Conservation (phyloP, 768 basidiomycete species). For the Amanita molliuscula region DNA sequence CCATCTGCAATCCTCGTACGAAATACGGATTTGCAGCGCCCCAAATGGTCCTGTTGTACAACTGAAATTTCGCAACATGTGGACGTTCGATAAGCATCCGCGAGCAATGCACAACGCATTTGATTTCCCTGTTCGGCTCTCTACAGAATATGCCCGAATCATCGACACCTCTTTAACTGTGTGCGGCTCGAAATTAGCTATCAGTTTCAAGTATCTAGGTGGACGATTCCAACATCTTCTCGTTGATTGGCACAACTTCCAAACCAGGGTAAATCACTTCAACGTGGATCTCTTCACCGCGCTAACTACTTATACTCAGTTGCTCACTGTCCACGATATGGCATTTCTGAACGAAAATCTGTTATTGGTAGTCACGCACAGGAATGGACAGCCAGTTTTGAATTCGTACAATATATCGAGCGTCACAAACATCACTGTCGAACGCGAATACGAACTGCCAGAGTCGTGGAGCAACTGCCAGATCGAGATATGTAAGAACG, state of each 20-base stretch:
- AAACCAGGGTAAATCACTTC: constrained; percentile 27
- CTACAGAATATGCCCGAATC: constrained; percentile 18
- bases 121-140: constrained; percentile 28
- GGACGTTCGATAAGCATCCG: constrained; percentile 45
- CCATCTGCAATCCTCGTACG: neutral
- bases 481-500: constrained; percentile 40
- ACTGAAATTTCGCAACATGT: constrained; percentile 45
- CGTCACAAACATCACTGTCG: constrained; percentile 27
- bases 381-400: constrained; percentile 23
- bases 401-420: constrained; percentile 37
- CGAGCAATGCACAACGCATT: constrained; percentile 28
- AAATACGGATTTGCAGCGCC: constrained; percentile 15
- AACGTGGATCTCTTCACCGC: neutral
- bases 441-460: constrained; percentile 49
- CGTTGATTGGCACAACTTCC: constrained; percentile 39
- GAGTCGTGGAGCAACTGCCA: constrained; percentile 36
- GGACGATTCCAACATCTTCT: constrained; percentile 34
- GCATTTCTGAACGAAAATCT: constrained; percentile 33
- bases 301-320: constrained; percentile 20
- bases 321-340: constrained; percentile 39
- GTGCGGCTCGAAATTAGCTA: constrained; percentile 32
- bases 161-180: constrained; percentile 25
- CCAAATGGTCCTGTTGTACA: constrained; percentile 32
- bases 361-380: constrained; percentile 31
- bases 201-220: constrained; percentile 29